These are phyloP conservation scores for Metschnikowia dekortorum DNA, from an alignment of 805 yeast genomes.

Conservation along the genomic window DNA sequence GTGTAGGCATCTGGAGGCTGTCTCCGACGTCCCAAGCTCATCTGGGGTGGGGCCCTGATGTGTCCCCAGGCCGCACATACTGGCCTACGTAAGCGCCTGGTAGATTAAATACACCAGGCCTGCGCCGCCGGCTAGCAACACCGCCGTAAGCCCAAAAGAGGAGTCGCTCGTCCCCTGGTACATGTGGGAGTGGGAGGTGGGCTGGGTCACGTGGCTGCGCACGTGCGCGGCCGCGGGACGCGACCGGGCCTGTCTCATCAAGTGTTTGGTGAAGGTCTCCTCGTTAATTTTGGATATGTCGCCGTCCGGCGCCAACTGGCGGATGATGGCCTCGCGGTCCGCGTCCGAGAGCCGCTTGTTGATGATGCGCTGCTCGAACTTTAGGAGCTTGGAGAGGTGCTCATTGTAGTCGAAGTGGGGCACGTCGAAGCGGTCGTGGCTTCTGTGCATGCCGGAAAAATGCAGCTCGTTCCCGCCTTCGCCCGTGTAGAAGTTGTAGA, in stretches of 20 bases:
- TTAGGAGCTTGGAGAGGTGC: constrained; percentile 49
- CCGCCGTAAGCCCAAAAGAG: constrained; percentile 17
- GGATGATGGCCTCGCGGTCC: constrained; percentile 29
- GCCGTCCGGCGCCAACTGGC: constrained; percentile 31
- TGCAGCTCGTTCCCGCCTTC: constrained; percentile 4
- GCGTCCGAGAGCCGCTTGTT: constrained; percentile 23
- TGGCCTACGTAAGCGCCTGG: constrained; percentile 8
- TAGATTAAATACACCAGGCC: constrained; percentile 28
- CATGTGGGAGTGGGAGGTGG: constrained; percentile 26
- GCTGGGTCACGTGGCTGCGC: background rate
- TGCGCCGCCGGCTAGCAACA: constrained; percentile 29
- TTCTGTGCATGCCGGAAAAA: constrained; percentile 34
- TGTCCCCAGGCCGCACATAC: no score
- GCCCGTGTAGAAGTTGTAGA: constrained; percentile 18
- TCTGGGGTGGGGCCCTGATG: no score
- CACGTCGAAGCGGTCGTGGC: constrained; percentile 45
- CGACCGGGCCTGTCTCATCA: constrained; percentile 34
- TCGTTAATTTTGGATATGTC: constrained; percentile 31
- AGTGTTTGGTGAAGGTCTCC: constrained; percentile 39
- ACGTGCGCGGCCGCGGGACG: no score
- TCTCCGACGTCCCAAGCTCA: no score
- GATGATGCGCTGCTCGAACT: constrained; percentile 42
- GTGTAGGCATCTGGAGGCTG: no score
- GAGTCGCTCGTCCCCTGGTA: constrained; percentile 28
- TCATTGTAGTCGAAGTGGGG: constrained; percentile 59